These are phyloP conservation scores for Pseudozyma flocculosa DNA, from an alignment of 1,284 basidiomycete genomes.

Conservation along the genomic window DNA sequence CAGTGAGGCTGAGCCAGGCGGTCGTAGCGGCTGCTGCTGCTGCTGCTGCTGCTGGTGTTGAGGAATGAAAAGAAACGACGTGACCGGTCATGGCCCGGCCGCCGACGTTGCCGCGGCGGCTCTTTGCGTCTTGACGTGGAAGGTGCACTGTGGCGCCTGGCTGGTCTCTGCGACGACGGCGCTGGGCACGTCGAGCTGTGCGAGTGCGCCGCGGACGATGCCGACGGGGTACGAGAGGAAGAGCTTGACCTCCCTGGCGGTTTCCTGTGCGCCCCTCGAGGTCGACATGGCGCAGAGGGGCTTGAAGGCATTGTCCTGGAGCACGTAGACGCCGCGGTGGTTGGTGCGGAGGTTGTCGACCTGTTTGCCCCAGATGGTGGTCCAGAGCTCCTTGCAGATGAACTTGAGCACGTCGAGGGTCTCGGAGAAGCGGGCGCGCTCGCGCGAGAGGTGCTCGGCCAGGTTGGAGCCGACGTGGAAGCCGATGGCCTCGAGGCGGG, in stretches of 20 bases:
- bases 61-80: no score
- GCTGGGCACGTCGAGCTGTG: conserved; percentile 39
- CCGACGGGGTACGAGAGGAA: conserved; percentile 43
- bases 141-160: conserved; percentile 38
- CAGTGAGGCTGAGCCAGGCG: background rate
- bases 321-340: conserved; percentile 86
- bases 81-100: no score
- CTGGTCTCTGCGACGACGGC: conserved; percentile 43
- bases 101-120: background rate
- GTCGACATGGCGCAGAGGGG: conserved; percentile 77
- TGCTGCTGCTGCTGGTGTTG: conserved; percentile 2
- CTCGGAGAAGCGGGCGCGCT: conserved; percentile 73
- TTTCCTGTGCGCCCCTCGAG: conserved; percentile 72
- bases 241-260: conserved; percentile 59
- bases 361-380: conserved; percentile 83
- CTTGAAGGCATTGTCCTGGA: conserved; percentile 87
- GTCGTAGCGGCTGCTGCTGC: conserved; percentile 1
- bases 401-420: conserved; percentile 91
- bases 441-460: conserved; percentile 75
- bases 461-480: conserved; percentile 82
- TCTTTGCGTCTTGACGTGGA: conserved; percentile 45
- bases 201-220: conserved; percentile 41
- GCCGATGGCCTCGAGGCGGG: conserved; percentile 78
- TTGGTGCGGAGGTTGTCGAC: conserved; percentile 93
- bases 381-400: conserved; percentile 93